These are phyloP conservation scores for Leccinum fibrillosum DNA, from an alignment of 768 basidiomycete species.

Conservation along the genomic window DNA sequence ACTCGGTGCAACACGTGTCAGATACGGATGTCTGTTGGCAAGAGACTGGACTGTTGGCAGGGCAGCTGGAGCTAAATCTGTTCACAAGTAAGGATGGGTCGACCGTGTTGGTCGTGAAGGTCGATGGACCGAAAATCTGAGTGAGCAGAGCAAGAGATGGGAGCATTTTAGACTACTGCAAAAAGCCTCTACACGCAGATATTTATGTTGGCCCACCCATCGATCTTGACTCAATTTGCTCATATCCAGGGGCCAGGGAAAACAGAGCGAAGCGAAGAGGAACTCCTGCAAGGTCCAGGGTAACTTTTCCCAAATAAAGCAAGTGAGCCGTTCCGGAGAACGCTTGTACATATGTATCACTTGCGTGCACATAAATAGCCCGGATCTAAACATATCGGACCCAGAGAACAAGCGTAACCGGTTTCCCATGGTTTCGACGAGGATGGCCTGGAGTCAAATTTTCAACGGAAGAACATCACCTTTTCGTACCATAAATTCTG, in stretches of 20 bases:
- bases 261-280: neutral
- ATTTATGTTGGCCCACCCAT: constrained; percentile 1
- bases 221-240: neutral
- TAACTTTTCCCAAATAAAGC: neutral
- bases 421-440: neutral
- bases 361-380: neutral
- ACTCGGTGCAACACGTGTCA: constrained; percentile 64
- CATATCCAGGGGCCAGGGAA: neutral
- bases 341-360: neutral
- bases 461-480: neutral
- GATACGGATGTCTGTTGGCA: constrained; percentile 50
- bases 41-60: constrained; percentile 45
- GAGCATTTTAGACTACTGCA: constrained; percentile 9
- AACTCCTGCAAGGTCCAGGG: neutral
- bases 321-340: no score
- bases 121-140: constrained; percentile 19
- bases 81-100: constrained; percentile 29
- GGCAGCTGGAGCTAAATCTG: constrained; percentile 48
- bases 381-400: neutral
- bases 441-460: neutral
- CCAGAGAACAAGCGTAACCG: neutral
- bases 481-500: neutral
- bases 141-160: constrained; percentile 20
- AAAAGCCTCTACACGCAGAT: neutral
- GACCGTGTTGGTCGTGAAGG: constrained; percentile 18